phyloP scores from a whole-genome alignment of 768 basidiomycete species.

The Pisolithus albus region DNA sequence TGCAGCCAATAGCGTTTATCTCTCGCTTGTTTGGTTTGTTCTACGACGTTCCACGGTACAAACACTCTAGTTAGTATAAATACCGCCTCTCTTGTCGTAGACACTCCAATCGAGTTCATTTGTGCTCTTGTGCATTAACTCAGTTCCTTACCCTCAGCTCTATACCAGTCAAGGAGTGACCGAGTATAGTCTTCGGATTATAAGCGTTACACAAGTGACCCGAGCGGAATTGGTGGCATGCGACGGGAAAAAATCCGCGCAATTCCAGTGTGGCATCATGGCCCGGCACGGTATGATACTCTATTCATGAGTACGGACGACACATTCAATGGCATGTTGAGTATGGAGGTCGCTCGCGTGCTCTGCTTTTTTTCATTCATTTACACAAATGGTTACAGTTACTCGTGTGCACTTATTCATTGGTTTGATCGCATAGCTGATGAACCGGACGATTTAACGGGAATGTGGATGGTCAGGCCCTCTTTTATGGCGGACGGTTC shows the following conservation, averaged over 20 bases:
- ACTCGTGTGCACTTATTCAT: conserved; percentile 17
- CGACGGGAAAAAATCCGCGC: conserved; percentile 24
- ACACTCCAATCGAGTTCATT: no score
- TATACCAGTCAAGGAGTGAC: no score
- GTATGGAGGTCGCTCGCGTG: conserved; percentile 20
- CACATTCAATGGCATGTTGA: conserved; percentile 14
- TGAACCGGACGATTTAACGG: conserved; percentile 12
- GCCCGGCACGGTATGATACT: conserved; percentile 23
- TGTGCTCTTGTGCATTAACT: no score
- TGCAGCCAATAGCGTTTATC: no score
- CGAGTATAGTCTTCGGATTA: no score
- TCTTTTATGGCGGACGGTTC: conserved; percentile 1
- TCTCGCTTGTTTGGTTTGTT: no score
- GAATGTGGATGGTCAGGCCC: conserved; percentile 17
- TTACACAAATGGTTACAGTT: background rate
- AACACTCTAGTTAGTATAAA: no score
- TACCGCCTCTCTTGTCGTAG: no score
- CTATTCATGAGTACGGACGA: conserved; percentile 18
- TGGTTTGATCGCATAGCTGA: conserved; percentile 13
- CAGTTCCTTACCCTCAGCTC: no score
- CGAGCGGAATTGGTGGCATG: conserved; percentile 15
- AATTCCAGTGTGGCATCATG: conserved; percentile 23
- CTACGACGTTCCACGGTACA: no score
- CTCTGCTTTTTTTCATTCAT: conserved; percentile 14
- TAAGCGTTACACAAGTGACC: no score